These are phyloP conservation scores for Albizia julibrissin DNA, from an alignment of 306 rosid species.

Conservation along the genomic window DNA sequence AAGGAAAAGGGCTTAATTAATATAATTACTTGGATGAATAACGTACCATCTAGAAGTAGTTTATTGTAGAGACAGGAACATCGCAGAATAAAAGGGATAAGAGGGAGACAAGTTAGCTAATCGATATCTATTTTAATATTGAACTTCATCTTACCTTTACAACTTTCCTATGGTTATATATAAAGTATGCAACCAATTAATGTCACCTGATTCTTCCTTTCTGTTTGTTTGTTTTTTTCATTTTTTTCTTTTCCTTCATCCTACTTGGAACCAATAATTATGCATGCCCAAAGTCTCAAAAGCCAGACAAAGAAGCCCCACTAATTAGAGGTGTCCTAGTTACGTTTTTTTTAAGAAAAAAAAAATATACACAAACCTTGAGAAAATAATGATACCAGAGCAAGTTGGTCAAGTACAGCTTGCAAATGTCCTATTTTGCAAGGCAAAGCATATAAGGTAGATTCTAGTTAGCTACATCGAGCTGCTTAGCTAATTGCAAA, in stretches of 20 bases:
- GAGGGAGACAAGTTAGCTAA: not conserved
- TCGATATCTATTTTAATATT: not conserved
- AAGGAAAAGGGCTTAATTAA: not conserved
- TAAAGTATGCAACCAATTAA: not conserved
- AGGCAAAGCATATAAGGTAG: slow-evolving; percentile 1
- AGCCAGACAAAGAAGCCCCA: not conserved
- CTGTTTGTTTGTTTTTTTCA: not conserved
- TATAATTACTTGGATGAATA: not conserved
- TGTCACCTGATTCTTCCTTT: not conserved
- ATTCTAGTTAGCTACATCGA: not conserved
- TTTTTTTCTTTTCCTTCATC: not conserved
- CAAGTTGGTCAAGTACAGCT: slow-evolving; percentile 35
- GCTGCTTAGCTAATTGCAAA: not conserved
- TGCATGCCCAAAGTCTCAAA: not conserved
- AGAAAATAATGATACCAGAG: slow-evolving; percentile 4
- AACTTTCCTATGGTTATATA: not conserved
- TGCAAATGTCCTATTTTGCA: slow-evolving; percentile 38
- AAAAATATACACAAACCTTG: not conserved
- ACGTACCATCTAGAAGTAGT: not conserved
- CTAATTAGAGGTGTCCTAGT: not conserved
- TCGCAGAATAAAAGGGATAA: not conserved
- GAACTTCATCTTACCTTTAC: not conserved
- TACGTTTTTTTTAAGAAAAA: not conserved
- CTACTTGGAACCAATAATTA: not conserved
- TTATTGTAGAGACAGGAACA: not conserved